Percentiles rank a stretch among this genome's conserved stretches.
Conservation (phyloP, 2,329 filamentous ascomycete species). For the Aspergillus versicolor region DNA sequence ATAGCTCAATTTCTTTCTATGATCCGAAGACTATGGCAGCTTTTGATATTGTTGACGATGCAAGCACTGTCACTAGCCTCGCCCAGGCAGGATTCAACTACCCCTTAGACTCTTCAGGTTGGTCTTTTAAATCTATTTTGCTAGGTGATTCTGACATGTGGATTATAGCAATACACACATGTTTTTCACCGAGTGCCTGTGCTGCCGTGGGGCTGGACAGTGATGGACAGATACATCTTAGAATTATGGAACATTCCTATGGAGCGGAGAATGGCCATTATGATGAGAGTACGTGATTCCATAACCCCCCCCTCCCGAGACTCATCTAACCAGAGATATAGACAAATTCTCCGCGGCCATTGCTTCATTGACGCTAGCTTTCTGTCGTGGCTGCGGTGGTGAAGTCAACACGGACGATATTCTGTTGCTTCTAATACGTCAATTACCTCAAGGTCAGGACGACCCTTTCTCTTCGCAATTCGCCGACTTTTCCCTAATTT, state of each 20-base stretch:
- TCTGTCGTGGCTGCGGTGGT: conserved; percentile 49
- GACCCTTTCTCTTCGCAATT: conserved; percentile 17
- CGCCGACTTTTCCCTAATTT: conserved; percentile 21
- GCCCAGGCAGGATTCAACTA: conserved; percentile 78
- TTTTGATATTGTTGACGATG: conserved; percentile 63
- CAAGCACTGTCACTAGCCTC: conserved; percentile 66
- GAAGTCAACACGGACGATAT: conserved; percentile 67
- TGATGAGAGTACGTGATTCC: conserved; percentile 36
- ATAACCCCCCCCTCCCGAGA: not conserved
- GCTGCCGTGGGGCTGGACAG: conserved; percentile 38
- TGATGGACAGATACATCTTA: conserved; percentile 40
- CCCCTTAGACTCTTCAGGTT: conserved; percentile 63
- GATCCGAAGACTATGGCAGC: conserved; percentile 72
- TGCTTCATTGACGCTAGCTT: conserved; percentile 59
- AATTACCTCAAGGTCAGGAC: conserved; percentile 39
- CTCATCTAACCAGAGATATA: conserved; percentile 14
- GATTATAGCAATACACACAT: conserved; percentile 33
- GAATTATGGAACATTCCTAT: conserved; percentile 42
- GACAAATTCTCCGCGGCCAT: conserved; percentile 54
- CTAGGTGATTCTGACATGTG: conserved; percentile 11
- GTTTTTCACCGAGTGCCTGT: conserved; percentile 47
- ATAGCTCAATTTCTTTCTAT: conserved; percentile 77
- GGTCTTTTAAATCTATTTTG: not conserved
- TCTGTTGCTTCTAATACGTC: conserved; percentile 63
- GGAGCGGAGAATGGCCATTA: conserved; percentile 35